Base-by-base conservation (phyloP, 257 asterid species). In the Ophiorrhiza pumila region DNA sequence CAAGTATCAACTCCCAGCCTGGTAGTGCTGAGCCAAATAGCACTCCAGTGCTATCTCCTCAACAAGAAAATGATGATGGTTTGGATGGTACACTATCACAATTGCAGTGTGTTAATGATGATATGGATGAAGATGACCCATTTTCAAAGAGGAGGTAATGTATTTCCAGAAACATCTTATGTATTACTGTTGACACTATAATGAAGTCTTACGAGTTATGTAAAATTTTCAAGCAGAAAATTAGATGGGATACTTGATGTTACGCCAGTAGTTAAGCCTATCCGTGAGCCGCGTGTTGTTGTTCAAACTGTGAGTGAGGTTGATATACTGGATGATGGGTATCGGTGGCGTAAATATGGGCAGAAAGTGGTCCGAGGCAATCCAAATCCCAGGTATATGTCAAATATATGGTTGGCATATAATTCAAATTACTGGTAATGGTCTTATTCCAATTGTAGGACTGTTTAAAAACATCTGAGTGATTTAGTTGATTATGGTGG, bases 221-320 rank as follows among this genome's bases (percentile, higher is more conserved):
- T 53, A n/a, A 65, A 75, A 78, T 43, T 69, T 52, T 32, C 49
- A 76, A 72, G 77, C 90, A 94, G 98, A 95, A 94, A 84, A 82
- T 76, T 88, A 85, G 97, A 90, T 80, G 95, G 95, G 47, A 71
- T 79, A 69, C 72, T 87, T 62, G 97, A 91, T 81, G 77, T 88
- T 69, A 83, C 88, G 31, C 91, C 96, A 22, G 85, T 94, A 66
- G 91, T 94, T 65, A 90, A 88, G 88, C 96, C 97, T 71, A 90
- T 91, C 57, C 95, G 97, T 17, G 97, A 94, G 74, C 97, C 99
- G 46, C 87, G 97, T 37, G 96, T 94, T 34, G 97, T 94, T 69
- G 99, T 94, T 76, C 99, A 94, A 82, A 94, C 99, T 64, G 83
- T 91, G 79, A 94, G 97, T 66, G 99, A 94, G 91, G 96, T 94